A percentile compares a stretch with the other conserved stretches of the same genome.
Conservation (phyloP, 1,139 yeast species). For the Suzukiozyma palmioleophila region DNA sequence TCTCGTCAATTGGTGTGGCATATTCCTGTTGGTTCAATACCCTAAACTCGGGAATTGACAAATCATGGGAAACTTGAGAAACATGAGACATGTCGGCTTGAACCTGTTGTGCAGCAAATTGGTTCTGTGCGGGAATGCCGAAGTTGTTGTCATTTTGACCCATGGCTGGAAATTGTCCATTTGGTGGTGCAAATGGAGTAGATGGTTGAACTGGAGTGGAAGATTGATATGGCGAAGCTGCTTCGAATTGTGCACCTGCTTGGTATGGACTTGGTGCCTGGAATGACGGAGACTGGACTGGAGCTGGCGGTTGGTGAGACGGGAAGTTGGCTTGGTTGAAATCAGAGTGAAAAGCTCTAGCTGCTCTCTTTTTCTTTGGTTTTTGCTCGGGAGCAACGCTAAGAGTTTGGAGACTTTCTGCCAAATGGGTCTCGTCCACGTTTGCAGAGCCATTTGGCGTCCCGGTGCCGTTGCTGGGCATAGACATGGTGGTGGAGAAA, state of each 20-base stretch:
- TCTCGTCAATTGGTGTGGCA: slow-evolving; percentile 24
- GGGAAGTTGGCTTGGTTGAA: slow-evolving; percentile 13
- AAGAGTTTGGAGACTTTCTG: not conserved
- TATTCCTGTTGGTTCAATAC: slow-evolving; percentile 48
- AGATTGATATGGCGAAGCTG: not conserved
- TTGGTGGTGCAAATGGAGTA: not conserved
- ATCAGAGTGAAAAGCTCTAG: slow-evolving; percentile 42
- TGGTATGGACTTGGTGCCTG: no score
- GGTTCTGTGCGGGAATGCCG: no score
- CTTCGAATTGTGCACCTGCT: no score
- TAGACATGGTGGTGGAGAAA: no score
- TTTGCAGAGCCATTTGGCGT: not conserved
- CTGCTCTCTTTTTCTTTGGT: slow-evolving; percentile 37
- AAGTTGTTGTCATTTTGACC: not conserved
- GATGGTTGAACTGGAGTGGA: not conserved
- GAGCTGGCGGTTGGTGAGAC: slow-evolving; percentile 6
- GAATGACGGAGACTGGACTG: slow-evolving; percentile 4
- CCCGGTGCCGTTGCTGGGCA: no score
- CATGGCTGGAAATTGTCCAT: not conserved
- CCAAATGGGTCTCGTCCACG: not conserved
- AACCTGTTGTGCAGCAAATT: not conserved
- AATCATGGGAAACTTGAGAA: slow-evolving; percentile 10
- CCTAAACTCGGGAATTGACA: slow-evolving; percentile 56
- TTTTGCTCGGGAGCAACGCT: slow-evolving; percentile 5
- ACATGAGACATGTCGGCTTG: slow-evolving; percentile 3